A percentile compares a stretch with the other conserved stretches of the same genome.
These are phyloP conservation scores for Boletus coccyginus DNA, from an alignment of 768 basidiomycete species.

Conservation along the genomic window DNA sequence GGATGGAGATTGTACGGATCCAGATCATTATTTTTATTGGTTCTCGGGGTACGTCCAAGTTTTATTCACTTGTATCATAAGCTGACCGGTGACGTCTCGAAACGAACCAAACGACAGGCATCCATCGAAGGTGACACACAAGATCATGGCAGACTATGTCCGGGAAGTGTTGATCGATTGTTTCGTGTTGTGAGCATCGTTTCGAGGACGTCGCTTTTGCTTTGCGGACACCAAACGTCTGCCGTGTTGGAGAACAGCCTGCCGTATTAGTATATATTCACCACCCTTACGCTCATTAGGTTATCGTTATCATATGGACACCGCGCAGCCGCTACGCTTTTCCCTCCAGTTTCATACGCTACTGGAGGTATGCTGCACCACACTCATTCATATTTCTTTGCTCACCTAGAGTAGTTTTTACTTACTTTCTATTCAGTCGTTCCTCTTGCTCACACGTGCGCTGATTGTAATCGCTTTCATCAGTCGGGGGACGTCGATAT, in stretches of 20 bases:
- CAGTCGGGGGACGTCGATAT: background rate
- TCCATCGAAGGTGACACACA: conserved; percentile 47
- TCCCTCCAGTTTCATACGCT: no score
- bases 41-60: conserved; percentile 41
- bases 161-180: conserved; percentile 39
- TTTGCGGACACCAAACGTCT: background rate
- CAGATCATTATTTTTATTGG: conserved; percentile 54
- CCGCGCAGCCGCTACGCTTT: no score
- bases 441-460: no score
- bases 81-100: background rate
- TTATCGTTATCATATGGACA: no score
- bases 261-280: no score
- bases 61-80: background rate
- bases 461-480: no score
- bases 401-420: no score
- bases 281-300: no score
- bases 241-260: background rate
- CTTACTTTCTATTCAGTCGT: no score
- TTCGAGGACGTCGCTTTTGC: background rate
- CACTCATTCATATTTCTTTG: no score
- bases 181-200: conserved; percentile 2
- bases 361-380: no score
- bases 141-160: conserved; percentile 55
- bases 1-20: conserved; percentile 36
- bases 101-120: conserved; percentile 32